These are phyloP conservation scores for Entomortierella lignicola DNA, from an alignment of 192 early-diverging fungal species.

Conservation along the genomic window DNA sequence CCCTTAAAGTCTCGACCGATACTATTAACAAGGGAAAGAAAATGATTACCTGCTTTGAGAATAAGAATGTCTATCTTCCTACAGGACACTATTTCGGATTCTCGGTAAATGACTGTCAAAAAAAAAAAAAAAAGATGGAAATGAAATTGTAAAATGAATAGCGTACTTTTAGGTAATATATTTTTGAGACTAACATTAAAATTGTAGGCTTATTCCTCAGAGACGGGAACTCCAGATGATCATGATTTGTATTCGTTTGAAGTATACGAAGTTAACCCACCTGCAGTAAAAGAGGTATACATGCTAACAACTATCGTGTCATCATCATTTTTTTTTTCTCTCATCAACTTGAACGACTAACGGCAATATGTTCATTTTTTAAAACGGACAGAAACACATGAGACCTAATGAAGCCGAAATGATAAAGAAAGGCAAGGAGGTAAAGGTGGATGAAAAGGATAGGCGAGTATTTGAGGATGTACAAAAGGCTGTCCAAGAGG, in stretches of 20 bases:
- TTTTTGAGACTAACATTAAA: not conserved
- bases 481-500: slow-evolving; percentile 43
- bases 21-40: slow-evolving; percentile 60
- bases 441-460: slow-evolving; percentile 27
- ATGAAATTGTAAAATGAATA: too few species aligned
- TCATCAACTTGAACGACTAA: slow-evolving; percentile 8
- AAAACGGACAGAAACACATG: slow-evolving; percentile 33
- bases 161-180: too few species aligned
- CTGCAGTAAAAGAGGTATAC: slow-evolving; percentile 24
- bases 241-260: slow-evolving; percentile 82
- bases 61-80: slow-evolving; percentile 66
- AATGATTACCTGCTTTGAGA: slow-evolving; percentile 69
- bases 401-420: slow-evolving; percentile 46
- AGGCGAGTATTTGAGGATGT: slow-evolving; percentile 35
- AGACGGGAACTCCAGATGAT: slow-evolving; percentile 67
- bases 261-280: slow-evolving; percentile 77
- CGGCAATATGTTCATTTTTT: too few species aligned
- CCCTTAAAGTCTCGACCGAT: slow-evolving; percentile 67
- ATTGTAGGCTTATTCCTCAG: slow-evolving; percentile 42
- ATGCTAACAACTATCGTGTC: not conserved
- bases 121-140: too few species aligned
- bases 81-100: slow-evolving; percentile 82
- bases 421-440: slow-evolving; percentile 34
- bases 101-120: slow-evolving; percentile 53
- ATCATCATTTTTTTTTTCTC: not conserved